A percentile compares a stretch with the other conserved stretches of the same genome.
These are phyloP conservation scores for Hirsutella thompsonii DNA, from an alignment of 2,329 filamentous ascomycete genomes.

Conservation along the genomic window DNA sequence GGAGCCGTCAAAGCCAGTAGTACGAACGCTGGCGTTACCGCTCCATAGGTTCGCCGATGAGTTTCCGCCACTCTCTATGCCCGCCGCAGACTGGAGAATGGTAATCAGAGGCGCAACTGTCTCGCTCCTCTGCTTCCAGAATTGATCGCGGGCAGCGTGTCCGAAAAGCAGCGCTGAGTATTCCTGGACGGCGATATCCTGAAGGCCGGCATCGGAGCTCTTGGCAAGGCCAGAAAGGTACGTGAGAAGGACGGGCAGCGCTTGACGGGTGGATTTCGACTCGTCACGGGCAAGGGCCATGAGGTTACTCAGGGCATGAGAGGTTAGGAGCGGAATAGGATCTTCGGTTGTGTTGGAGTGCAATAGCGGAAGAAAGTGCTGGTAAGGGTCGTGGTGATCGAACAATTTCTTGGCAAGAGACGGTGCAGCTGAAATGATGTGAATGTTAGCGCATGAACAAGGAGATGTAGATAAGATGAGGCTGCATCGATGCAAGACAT, in stretches of 20 bases:
- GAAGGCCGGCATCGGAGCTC: conserved; percentile 75
- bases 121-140: conserved; percentile 84
- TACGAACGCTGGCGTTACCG: conserved; percentile 36
- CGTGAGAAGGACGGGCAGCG: conserved; percentile 69
- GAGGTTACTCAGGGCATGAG: conserved; percentile 71
- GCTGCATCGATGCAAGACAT: neutral
- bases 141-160: conserved; percentile 60
- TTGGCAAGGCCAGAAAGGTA: conserved; percentile 78
- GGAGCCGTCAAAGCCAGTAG: conserved; percentile 47
- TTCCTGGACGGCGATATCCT: conserved; percentile 90
- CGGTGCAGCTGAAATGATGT: conserved; percentile 52
- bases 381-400: conserved; percentile 64
- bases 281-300: conserved; percentile 56
- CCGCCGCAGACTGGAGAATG: conserved; percentile 68
- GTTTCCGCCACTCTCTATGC: conserved; percentile 53
- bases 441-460: neutral
- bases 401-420: conserved; percentile 65
- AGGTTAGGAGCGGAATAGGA: conserved; percentile 77
- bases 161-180: conserved; percentile 77
- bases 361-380: conserved; percentile 73
- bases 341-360: conserved; percentile 66
- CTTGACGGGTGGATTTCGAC: conserved; percentile 54
- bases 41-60: conserved; percentile 50
- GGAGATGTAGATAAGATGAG: neutral
- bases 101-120: conserved; percentile 72